phyloP scores from a whole-genome alignment of 2,329 filamentous ascomycete genomes.

The Cadophora sp. region DNA sequence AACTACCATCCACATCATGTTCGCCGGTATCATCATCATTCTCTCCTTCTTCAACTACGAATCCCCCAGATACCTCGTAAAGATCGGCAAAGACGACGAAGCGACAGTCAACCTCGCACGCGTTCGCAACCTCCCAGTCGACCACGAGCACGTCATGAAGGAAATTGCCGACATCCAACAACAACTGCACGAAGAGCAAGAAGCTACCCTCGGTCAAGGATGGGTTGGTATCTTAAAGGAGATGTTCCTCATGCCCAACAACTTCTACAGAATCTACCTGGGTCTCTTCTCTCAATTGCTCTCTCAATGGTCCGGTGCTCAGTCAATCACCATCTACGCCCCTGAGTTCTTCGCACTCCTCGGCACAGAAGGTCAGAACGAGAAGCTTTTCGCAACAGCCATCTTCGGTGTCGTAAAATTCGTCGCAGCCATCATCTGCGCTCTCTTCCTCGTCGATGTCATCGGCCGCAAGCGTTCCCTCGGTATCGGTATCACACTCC shows the following conservation, averaged over 20 bases:
- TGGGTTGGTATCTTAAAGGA: constrained; percentile 72
- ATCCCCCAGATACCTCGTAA: constrained; percentile 75
- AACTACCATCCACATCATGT: constrained; percentile 79
- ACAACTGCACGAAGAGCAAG: constrained; percentile 72
- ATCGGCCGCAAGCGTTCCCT: constrained; percentile 76
- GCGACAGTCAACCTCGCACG: constrained; percentile 60
- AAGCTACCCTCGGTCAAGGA: constrained; percentile 70
- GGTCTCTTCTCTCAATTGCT: constrained; percentile 73
- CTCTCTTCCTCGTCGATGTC: constrained; percentile 80
- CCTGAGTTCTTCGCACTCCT: constrained; percentile 75
- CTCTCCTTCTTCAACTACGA: constrained; percentile 74
- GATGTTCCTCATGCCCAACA: constrained; percentile 70
- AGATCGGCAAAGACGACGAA: constrained; percentile 62
- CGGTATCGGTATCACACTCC: constrained; percentile 64
- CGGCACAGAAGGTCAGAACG: constrained; percentile 70
- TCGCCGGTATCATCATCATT: constrained; percentile 73
- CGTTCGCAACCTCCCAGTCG: constrained; percentile 63
- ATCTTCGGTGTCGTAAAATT: constrained; percentile 82
- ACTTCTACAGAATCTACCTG: constrained; percentile 76
- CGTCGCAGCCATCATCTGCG: constrained; percentile 69
- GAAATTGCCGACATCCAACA: constrained; percentile 70
- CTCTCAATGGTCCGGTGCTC: constrained; percentile 76
- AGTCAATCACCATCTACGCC: constrained; percentile 78
- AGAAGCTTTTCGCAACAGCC: constrained; percentile 75
- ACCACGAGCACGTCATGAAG: constrained; percentile 65